These are phyloP conservation scores for Pichia scutulata DNA, from an alignment of 805 yeast genomes.

Conservation along the genomic window DNA sequence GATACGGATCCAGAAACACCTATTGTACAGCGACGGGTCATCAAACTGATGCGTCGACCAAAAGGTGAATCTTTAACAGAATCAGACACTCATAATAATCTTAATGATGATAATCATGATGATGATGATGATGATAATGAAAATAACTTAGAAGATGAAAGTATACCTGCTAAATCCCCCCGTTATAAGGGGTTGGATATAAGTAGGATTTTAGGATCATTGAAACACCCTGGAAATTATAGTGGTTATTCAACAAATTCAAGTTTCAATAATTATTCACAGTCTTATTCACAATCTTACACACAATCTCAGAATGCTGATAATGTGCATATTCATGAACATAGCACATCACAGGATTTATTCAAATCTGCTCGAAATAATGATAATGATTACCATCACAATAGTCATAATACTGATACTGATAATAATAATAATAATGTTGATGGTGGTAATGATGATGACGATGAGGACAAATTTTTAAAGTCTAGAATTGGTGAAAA, in stretches of 20 bases:
- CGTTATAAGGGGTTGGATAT: constrained; percentile 1
- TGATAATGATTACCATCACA: too few species aligned
- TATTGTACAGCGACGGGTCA: not conserved
- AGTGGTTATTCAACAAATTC: constrained; percentile 8
- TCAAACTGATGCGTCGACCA: not conserved
- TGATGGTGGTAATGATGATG: not conserved
- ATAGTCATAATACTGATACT: too few species aligned
- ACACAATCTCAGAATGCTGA: not conserved
- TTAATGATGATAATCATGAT: not conserved
- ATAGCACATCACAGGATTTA: constrained; percentile 3
- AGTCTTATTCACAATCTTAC: too few species aligned
- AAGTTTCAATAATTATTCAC: constrained; percentile 1
- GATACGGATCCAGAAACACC: not conserved
- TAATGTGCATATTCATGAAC: not conserved
- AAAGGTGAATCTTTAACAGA: not conserved
- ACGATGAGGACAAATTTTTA: not conserved
- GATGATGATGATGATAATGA: not conserved
- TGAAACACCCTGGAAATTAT: constrained; percentile 3
- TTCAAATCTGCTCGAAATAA: constrained; percentile 5
- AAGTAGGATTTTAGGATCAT: constrained; percentile 2
- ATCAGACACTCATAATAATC: not conserved
- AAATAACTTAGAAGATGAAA: not conserved
- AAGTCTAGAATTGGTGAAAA: not conserved
- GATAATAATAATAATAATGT: not conserved
- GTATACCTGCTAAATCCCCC: not conserved